Conservation (phyloP, 176 grass and related monocot genomes). For the Neostapfia colusana region DNA sequence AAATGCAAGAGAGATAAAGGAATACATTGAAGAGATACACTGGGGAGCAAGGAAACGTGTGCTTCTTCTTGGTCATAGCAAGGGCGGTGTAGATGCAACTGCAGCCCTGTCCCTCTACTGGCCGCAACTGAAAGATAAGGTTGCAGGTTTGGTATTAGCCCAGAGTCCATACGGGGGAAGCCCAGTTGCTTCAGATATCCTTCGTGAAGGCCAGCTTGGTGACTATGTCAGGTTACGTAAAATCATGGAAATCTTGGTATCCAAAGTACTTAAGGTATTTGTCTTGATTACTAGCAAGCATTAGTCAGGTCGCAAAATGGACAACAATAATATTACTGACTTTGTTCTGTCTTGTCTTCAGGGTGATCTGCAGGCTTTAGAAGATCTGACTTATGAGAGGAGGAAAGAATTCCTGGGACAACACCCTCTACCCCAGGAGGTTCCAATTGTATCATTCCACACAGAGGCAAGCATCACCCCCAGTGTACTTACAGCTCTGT, state of each 20-base stretch:
- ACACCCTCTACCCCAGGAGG: conserved; percentile 59
- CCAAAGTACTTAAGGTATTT: conserved; percentile 85
- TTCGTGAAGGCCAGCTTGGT: conserved; percentile 82
- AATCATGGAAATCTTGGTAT: conserved; percentile 81
- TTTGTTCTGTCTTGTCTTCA: conserved; percentile 37
- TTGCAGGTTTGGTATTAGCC: conserved; percentile 78
- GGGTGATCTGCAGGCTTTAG: conserved; percentile 83
- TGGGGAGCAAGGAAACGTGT: conserved; percentile 84
- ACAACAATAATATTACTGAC: background rate
- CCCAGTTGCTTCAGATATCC: conserved; percentile 88
- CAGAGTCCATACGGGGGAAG: conserved; percentile 92
- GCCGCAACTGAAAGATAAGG: conserved; percentile 86
- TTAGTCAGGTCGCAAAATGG: background rate
- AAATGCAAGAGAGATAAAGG: conserved; percentile 81
- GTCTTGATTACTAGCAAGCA: conserved; percentile 16
- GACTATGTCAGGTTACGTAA: conserved; percentile 87
- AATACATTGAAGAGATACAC: conserved; percentile 94
- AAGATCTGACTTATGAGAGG: conserved; percentile 77
- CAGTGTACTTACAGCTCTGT: conserved; percentile 70
- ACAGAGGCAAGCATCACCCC: conserved; percentile 81
- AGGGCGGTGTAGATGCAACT: conserved; percentile 87
- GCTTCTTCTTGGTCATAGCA: conserved; percentile 87
- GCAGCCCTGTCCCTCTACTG: conserved; percentile 83
- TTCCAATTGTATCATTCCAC: conserved; percentile 85
- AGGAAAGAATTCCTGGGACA: conserved; percentile 69